phyloP scores from a whole-genome alignment of 129 eudicot species.

The Chrysanthemum lavandulifolium region DNA sequence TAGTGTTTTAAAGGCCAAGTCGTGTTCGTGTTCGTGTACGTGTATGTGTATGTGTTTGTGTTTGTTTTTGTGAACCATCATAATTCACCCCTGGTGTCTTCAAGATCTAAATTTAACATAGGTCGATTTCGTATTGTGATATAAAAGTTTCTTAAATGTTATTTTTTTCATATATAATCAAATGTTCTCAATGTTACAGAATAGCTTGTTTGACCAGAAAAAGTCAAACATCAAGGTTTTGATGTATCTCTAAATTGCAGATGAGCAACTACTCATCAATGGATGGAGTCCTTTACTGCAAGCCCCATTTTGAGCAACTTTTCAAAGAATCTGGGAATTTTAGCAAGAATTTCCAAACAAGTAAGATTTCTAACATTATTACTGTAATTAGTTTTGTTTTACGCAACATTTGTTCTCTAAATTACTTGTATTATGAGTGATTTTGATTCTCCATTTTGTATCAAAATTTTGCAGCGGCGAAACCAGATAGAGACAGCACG shows the following conservation, averaged over 20 bases:
- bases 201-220: constrained; percentile 16
- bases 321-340: constrained; percentile 91
- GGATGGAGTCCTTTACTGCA: constrained; percentile 98
- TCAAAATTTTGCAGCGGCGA: constrained; percentile 39
- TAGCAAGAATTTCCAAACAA: constrained; percentile 78
- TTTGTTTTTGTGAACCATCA: too few relatives aligned
- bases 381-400: too few relatives aligned
- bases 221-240: constrained; percentile 9
- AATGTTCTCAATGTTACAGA: not conserved
- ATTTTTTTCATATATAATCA: not conserved
- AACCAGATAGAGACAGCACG: constrained; percentile 56
- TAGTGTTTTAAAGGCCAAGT: not conserved
- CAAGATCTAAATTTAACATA: too few relatives aligned
- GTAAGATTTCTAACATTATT: constrained; percentile 34
- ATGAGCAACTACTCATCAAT: constrained; percentile 94
- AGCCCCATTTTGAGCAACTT: constrained; percentile 89
- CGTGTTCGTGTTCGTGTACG: too few relatives aligned
- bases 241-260: constrained; percentile 39
- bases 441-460: not conserved
- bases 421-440: not conserved
- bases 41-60: too few relatives aligned
- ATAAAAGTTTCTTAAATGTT: constrained; percentile 10
- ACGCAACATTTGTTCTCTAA: too few relatives aligned
- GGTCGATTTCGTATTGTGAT: too few relatives aligned
- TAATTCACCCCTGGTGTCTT: too few relatives aligned